Evolutionary conservation across 345 rosid genomes (phyloP).

Genomic region (Citrus sp.): DNA sequence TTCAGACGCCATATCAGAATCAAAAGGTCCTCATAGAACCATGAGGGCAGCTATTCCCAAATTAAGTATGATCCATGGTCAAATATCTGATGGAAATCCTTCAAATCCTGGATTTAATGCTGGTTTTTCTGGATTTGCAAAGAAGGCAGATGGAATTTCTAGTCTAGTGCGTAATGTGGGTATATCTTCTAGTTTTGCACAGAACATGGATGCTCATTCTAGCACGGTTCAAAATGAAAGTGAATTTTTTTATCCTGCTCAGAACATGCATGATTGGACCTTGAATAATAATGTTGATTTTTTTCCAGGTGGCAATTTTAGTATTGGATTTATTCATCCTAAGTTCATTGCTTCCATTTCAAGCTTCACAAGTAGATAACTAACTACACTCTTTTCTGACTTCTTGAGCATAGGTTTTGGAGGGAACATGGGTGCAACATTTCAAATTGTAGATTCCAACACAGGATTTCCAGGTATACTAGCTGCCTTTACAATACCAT

Average conservation of each 20-base stretch:
- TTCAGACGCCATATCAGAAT: slow-evolving; percentile 9
- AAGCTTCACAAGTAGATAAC: background rate
- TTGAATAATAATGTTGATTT: background rate
- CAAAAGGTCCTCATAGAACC: slow-evolving; percentile 4
- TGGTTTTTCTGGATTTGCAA: slow-evolving; percentile 10
- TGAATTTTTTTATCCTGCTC: background rate
- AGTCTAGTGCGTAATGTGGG: background rate
- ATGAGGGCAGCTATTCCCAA: slow-evolving; percentile 6
- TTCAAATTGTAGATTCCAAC: background rate
- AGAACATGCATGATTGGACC: background rate
- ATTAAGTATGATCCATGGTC: slow-evolving; percentile 9
- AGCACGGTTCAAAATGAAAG: background rate
- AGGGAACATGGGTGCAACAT: background rate
- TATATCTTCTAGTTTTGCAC: background rate
- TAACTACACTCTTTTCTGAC: background rate
- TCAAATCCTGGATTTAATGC: background rate
- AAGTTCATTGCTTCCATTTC: slow-evolving; percentile 2
- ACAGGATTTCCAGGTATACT: slow-evolving; percentile 9
- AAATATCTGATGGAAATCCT: slow-evolving; percentile 1
- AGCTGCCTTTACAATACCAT: slow-evolving; percentile 7
- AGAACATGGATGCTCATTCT: slow-evolving; percentile 5
- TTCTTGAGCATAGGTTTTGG: slow-evolving; percentile 4
- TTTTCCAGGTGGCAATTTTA: background rate
- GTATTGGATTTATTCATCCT: background rate
- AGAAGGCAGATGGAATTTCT: slow-evolving; percentile 9